Percentiles rank a stretch among this genome's conserved stretches.
These are phyloP conservation scores for Speleostelium caveatum DNA, from an alignment of 78 protist genomes.

Conservation along the genomic window DNA sequence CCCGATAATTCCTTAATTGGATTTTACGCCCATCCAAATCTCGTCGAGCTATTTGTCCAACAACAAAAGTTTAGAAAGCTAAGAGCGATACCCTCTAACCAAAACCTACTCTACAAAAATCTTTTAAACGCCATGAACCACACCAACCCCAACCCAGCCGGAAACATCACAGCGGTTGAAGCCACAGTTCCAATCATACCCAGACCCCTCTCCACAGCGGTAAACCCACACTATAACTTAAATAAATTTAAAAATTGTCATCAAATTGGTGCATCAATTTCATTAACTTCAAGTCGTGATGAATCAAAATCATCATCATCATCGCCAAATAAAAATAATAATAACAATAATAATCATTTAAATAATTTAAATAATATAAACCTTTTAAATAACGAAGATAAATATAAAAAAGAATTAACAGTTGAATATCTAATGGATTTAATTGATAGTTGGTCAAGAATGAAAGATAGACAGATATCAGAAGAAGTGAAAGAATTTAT, in stretches of 20 bases:
- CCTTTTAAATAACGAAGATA: background rate
- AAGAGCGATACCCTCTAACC: conserved; percentile 34
- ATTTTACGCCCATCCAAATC: conserved; percentile 3
- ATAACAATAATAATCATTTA: background rate
- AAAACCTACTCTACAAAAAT: background rate
- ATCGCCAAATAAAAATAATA: background rate
- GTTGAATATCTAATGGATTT: conserved; percentile 29
- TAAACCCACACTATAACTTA: background rate
- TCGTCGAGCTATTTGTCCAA: conserved; percentile 16
- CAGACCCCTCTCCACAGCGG: background rate
- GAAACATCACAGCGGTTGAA: background rate
- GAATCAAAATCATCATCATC: background rate
- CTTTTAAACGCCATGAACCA: too few species aligned
- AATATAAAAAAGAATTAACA: background rate
- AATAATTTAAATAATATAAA: background rate
- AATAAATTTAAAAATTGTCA: background rate
- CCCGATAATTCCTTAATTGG: conserved; percentile 64
- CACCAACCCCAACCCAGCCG: background rate
- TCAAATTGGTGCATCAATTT: background rate
- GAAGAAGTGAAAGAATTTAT: conserved; percentile 16
- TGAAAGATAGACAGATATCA: conserved; percentile 15
- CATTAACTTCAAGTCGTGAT: background rate
- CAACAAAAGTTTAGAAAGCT: conserved; percentile 13
- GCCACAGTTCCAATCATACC: background rate
- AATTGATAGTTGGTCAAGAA: conserved; percentile 25